Evolutionary conservation across 768 basidiomycete species (phyloP).

Genomic region (Phlebiopsis flavidoalba): DNA sequence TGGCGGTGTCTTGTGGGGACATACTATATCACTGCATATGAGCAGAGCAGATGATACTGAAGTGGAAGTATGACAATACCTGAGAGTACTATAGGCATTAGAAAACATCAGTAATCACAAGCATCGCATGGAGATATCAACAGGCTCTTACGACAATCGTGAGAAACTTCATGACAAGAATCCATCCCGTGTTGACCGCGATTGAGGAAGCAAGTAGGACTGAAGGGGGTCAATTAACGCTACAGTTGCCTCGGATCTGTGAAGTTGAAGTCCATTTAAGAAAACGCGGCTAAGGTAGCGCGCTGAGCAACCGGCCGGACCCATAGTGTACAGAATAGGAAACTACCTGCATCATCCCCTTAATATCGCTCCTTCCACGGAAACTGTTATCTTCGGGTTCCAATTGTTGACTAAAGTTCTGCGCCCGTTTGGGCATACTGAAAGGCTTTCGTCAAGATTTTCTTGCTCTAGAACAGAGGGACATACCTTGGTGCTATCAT

Average conservation of each 20-base stretch:
- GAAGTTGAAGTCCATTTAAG: constrained; percentile 53
- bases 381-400: constrained; percentile 52
- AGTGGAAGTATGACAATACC: constrained; percentile 25
- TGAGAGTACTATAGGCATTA: constrained; percentile 44
- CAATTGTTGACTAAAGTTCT: constrained; percentile 56
- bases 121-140: too few species aligned
- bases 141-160: too few species aligned
- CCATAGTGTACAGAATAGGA: not conserved
- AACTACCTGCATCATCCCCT: constrained; percentile 57
- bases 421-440: constrained; percentile 51
- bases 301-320: not conserved
- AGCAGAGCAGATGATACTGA: too few species aligned
- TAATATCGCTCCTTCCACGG: constrained; percentile 37
- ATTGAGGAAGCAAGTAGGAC: constrained; percentile 57
- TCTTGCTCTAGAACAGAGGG: not conserved
- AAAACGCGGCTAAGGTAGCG: constrained; percentile 41
- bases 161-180: constrained; percentile 38
- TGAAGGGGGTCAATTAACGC: constrained; percentile 52
- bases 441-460: not conserved
- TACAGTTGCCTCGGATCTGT: constrained; percentile 67
- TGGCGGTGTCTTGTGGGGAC: constrained; percentile 63
- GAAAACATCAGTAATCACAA: not conserved
- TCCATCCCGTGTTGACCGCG: constrained; percentile 49
- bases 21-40: constrained; percentile 33
- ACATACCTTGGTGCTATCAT: constrained; percentile 46